These are phyloP conservation scores for Podospora appendiculata DNA, from an alignment of 495 filamentous ascomycete genomes.

Conservation along the genomic window DNA sequence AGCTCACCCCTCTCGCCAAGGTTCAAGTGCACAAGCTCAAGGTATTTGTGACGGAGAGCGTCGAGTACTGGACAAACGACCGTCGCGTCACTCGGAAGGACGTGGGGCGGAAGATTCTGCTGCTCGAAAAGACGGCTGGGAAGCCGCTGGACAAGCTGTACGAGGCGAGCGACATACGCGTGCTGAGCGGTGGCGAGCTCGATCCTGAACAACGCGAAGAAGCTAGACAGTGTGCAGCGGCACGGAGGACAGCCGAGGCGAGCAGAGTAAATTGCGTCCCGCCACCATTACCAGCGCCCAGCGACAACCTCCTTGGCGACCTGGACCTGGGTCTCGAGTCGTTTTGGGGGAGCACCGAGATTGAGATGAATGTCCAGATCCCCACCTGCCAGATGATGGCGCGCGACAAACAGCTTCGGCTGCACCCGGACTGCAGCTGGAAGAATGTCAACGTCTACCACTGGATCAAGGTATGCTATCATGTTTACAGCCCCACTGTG, in stretches of 20 bases:
- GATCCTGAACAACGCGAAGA: slow-evolving; percentile 33
- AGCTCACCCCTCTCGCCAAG: slow-evolving; percentile 91
- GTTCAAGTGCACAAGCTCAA: slow-evolving; percentile 96
- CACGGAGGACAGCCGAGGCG: slow-evolving; percentile 32
- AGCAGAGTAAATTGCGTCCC: slow-evolving; percentile 20
- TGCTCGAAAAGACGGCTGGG: slow-evolving; percentile 90
- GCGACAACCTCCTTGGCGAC: slow-evolving; percentile 75
- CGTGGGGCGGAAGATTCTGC: slow-evolving; percentile 69
- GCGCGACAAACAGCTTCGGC: slow-evolving; percentile 60
- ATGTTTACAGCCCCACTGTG: background rate
- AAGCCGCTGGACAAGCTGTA: slow-evolving; percentile 69
- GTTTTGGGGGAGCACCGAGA: slow-evolving; percentile 80
- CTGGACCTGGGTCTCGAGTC: slow-evolving; percentile 55
- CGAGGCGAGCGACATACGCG: slow-evolving; percentile 67
- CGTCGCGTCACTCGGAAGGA: slow-evolving; percentile 85
- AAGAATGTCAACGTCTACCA: slow-evolving; percentile 94
- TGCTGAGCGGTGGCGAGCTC: slow-evolving; percentile 73
- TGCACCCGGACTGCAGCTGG: slow-evolving; percentile 94
- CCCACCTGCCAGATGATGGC: slow-evolving; percentile 89
- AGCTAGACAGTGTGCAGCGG: slow-evolving; percentile 31
- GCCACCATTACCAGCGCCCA: slow-evolving; percentile 36
- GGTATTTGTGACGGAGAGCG: slow-evolving; percentile 87
- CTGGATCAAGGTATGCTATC: slow-evolving; percentile 84
- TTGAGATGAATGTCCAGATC: slow-evolving; percentile 93
- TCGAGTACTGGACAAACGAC: slow-evolving; percentile 87